Evolutionary conservation across 495 filamentous ascomycete species (phyloP).

Genomic region (Tuber magnatum): DNA sequence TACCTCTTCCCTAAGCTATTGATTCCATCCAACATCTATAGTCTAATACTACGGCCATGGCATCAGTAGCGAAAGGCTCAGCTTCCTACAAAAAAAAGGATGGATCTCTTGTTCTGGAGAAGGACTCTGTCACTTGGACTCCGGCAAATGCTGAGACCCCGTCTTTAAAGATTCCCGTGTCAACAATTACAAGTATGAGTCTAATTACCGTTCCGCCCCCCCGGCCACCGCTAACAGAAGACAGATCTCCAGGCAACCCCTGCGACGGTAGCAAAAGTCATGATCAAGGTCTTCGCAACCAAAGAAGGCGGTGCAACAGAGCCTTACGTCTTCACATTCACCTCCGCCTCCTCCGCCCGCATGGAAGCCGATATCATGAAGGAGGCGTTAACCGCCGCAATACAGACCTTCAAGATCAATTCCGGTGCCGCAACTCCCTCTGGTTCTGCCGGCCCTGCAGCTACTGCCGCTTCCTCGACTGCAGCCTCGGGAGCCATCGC

Average conservation of each 20-base stretch:
- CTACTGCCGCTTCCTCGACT: conserved; percentile 42
- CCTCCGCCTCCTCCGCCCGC: conserved; percentile 63
- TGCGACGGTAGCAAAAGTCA: conserved; percentile 70
- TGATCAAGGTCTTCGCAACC: conserved; percentile 77
- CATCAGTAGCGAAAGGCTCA: conserved; percentile 57
- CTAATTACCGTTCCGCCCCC: background rate
- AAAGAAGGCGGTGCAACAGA: conserved; percentile 50
- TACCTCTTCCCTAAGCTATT: background rate
- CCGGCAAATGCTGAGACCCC: conserved; percentile 54
- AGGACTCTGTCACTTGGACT: conserved; percentile 69
- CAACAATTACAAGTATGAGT: conserved; percentile 67
- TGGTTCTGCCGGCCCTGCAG: conserved; percentile 43
- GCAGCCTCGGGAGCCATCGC: conserved; percentile 49
- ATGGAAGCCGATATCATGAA: conserved; percentile 77
- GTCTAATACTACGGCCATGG: conserved; percentile 41
- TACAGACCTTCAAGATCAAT: conserved; percentile 59
- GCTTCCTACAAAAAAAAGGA: conserved; percentile 95
- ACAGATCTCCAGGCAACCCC: conserved; percentile 91
- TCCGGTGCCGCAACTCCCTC: conserved; percentile 45
- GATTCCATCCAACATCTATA: background rate
- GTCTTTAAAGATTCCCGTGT: conserved; percentile 60
- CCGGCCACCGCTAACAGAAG: background rate
- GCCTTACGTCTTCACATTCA: conserved; percentile 79
- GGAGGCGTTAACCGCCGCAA: conserved; percentile 66
- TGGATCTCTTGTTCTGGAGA: conserved; percentile 70